Percentiles rank a stretch among this genome's conserved stretches.
Conservation (phyloP, 305 asterid genomes). For the Fraxinus sp. region DNA sequence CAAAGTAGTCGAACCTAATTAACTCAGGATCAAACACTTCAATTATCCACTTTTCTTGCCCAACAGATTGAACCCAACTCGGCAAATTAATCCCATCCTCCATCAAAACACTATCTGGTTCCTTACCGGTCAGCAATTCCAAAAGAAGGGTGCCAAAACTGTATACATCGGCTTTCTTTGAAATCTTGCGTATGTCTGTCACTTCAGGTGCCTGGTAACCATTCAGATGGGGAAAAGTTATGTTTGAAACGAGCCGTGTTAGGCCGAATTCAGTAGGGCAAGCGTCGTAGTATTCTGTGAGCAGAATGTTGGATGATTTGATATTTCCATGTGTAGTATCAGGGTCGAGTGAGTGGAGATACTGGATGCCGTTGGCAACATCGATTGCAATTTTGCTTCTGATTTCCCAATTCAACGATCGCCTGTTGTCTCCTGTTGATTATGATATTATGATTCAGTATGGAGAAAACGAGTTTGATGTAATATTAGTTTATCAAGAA, state of each 20-base stretch:
- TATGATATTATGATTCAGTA: neutral
- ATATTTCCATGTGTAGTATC: slow-evolving; percentile 55
- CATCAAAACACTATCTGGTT: slow-evolving; percentile 25
- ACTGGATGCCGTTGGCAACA: slow-evolving; percentile 41
- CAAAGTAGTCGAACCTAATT: slow-evolving; percentile 20
- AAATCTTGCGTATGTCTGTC: slow-evolving; percentile 24
- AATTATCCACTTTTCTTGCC: slow-evolving; percentile 32
- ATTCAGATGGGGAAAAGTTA: slow-evolving; percentile 14
- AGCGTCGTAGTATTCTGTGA: slow-evolving; percentile 36
- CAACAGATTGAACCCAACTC: slow-evolving; percentile 44
- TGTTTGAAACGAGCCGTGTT: slow-evolving; percentile 37
- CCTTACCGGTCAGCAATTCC: slow-evolving; percentile 50
- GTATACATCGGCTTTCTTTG: slow-evolving; percentile 60
- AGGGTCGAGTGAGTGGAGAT: slow-evolving; percentile 51
- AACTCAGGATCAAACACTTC: slow-evolving; percentile 48
- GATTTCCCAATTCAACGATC: slow-evolving; percentile 35
- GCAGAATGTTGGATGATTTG: slow-evolving; percentile 58
- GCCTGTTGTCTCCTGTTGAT: slow-evolving; percentile 31
- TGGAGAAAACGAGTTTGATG: neutral
- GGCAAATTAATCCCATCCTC: slow-evolving; percentile 51
- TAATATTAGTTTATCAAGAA: neutral
- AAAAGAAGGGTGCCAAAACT: slow-evolving; percentile 53
- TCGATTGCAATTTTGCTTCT: slow-evolving; percentile 48
- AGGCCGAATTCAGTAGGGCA: slow-evolving; percentile 48
- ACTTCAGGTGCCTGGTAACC: slow-evolving; percentile 63